Evolutionary conservation across 352 stramenopile species (phyloP), one percentile per base, ranked within the genome.

Genomic region (Aphanomyces invadans): DNA sequence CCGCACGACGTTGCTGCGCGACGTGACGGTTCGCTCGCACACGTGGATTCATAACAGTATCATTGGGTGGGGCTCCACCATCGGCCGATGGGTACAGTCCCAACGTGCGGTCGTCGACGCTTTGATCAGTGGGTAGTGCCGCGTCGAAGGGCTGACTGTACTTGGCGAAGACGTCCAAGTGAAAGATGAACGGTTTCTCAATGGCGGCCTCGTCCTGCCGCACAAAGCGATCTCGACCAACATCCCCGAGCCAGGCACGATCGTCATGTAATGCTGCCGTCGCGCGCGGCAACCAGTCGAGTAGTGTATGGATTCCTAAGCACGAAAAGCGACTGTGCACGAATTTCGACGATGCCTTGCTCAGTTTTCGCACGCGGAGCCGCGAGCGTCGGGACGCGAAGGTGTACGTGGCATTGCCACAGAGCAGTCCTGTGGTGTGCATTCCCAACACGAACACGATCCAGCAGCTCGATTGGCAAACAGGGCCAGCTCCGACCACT

Each of bases 171-270:
- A 95, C 39, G 87, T 95, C 54, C 81, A 91, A 68, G 81, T 94
- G 33, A 92, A 92, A 68, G 85, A 94, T 64, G 87, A 93, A 60
- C 88, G 89, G 72, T 92, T 86, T 72, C 90, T 95, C 73, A 94
- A 95, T 64, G 87, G 87, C 38, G 84, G 80, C 23, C 80, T 95
- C 70, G 89, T 95, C 68, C 67, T 95, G 59, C 87, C 87, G 42
- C 87, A 95, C 73, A 93, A 93, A 66, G 83, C 82, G 70, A 94
- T 95, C 72, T 93, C 87, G 5, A 73, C 81, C 51, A 92, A 81
- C 70, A 90, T 91, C 44, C 83, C 81, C 1, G 86, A 94, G 61
- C 82, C 83, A 33, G 87, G 87, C 57, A 95, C 83, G 42, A 95
- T 95, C 66, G 83, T 95, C 76, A 95, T 95, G 87, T 95, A 69